phyloP scores from a whole-genome alignment of 768 basidiomycete genomes.

The Cyathus striatus region DNA sequence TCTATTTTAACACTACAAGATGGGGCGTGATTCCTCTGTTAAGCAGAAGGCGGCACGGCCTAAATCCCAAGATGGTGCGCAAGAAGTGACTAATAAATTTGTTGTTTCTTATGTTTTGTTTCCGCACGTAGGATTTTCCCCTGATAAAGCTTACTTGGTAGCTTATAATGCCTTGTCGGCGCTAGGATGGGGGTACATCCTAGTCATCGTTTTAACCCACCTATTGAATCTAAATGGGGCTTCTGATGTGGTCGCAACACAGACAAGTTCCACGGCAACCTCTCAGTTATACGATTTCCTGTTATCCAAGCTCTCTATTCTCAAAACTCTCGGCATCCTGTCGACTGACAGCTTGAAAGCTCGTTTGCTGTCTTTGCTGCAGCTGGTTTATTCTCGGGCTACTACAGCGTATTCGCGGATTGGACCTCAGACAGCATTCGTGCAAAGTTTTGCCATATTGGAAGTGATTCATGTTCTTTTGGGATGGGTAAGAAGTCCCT shows the following conservation, averaged over 20 bases:
- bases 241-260: constrained; percentile 18
- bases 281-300: constrained; percentile 31
- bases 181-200: constrained; percentile 70
- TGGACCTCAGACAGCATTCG: constrained; percentile 56
- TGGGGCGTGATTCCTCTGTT: no score
- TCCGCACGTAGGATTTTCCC: no score
- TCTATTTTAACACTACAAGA: no score
- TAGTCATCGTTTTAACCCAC: constrained; percentile 48
- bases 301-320: constrained; percentile 26
- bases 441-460: constrained; percentile 80
- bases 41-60: no score
- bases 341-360: constrained; percentile 22
- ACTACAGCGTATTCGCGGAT: constrained; percentile 57
- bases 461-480: constrained; percentile 80
- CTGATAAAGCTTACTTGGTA: constrained; percentile 79
- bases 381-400: constrained; percentile 44
- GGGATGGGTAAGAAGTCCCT: constrained; percentile 75
- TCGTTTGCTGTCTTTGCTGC: constrained; percentile 31
- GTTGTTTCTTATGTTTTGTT: no score
- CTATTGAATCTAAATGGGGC: constrained; percentile 40
- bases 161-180: constrained; percentile 76
- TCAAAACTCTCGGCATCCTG: constrained; percentile 20
- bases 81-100: no score
- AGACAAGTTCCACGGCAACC: constrained; percentile 22
- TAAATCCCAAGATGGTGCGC: no score